Conservation (phyloP, 805 yeast genomes). For the Lachancea cidri region DNA sequence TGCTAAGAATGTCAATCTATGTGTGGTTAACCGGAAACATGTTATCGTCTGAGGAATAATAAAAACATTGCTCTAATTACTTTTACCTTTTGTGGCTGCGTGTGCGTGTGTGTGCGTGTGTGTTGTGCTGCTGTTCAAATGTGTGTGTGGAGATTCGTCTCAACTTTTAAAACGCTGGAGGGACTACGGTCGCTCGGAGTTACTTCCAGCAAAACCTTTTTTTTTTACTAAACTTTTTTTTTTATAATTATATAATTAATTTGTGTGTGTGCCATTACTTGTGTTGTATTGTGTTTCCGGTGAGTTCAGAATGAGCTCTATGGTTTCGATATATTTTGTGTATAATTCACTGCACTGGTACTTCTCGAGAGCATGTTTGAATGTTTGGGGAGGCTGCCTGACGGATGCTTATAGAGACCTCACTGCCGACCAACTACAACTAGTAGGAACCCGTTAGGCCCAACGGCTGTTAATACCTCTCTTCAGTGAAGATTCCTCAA, state of each 20-base stretch:
- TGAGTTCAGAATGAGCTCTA: too few species aligned
- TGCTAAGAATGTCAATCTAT: not conserved
- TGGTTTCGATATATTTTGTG: too few species aligned
- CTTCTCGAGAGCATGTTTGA: too few species aligned
- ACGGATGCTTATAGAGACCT: too few species aligned
- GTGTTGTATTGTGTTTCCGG: too few species aligned
- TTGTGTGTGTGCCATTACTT: constrained; percentile 5
- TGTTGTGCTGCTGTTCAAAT: constrained; percentile 5
- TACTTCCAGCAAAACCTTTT: not conserved
- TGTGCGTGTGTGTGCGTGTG: constrained; percentile 1
- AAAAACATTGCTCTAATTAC: not conserved
- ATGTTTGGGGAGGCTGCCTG: too few species aligned
- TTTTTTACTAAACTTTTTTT: constrained; percentile 3
- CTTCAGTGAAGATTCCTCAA: too few species aligned
- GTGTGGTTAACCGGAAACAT: not conserved
- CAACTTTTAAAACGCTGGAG: not conserved
- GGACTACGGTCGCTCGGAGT: not conserved
- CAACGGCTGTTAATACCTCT: too few species aligned
- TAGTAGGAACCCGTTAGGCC: too few species aligned
- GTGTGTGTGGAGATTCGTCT: constrained; percentile 8
- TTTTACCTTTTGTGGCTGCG: not conserved
- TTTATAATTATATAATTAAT: constrained; percentile 3
- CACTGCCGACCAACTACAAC: too few species aligned
- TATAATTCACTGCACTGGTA: too few species aligned
- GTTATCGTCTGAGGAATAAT: not conserved